Evolutionary conservation across 352 stramenopile genomes (phyloP), one percentile per base, ranked within the genome.

Genomic region (Peronospora destructor): DNA sequence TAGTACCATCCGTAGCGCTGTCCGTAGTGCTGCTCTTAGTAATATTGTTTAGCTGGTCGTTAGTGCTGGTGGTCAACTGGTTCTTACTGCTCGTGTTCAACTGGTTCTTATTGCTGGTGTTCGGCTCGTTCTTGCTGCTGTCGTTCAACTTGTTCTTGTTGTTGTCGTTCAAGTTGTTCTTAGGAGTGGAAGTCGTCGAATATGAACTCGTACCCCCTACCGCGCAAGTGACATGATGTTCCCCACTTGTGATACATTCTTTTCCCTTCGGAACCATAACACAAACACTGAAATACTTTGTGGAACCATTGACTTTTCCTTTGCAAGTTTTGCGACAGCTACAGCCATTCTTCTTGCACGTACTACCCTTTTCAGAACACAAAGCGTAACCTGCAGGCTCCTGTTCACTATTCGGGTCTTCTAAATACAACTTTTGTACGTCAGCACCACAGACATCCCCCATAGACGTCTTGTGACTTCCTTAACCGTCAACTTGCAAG

Each of bases 341-440:
- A 45, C 65, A 74, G 5, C 49, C 53, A 48, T 59, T 61, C n/a
- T 56, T 64, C 45, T 51, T 58, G 57, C 65, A 74, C 23, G 49
- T 68, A 29, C 52, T 53, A 47, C 59, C 49, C 57, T 66, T 61
- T 47, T 60, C 46, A 7, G 56, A 58, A 37, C 65, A 74, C 19
- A 59, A 4, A 3, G 62, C 43, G 33, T 71, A 74, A 26, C 47
- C 48, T 14, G 23, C 30, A 6, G 62, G 61, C 33, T 68, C 56
- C 43, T 54, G 21, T 43, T 55, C 51, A 45, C 63, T 64, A 26
- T 56, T 61, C 12, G 65, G 57, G 43, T 70, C 65, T 21, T 60
- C 44, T 28, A 74, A 47, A 43, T 71, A 74, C 43, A 70, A 33
- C 11, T 26, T 36, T 28, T 54, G 48, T 44, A 64, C 57, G n/a